phyloP scores from a whole-genome alignment of 164 flowering plant genomes.

The Tinospora cordifolia region DNA sequence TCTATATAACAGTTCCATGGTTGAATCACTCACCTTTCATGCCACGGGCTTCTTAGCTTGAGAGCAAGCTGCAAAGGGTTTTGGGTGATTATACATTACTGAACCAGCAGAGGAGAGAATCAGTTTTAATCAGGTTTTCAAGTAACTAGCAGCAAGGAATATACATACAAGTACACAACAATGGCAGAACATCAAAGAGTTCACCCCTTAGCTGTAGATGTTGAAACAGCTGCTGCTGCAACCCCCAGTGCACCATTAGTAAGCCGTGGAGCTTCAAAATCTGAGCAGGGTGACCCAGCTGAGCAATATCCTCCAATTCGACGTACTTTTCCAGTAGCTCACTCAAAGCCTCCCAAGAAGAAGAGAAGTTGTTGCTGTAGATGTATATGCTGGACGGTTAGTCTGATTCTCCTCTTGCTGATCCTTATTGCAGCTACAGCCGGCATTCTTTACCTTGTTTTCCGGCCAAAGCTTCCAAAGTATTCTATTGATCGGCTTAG shows the following conservation, averaged over 20 bases:
- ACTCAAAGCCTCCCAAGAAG: slow-evolving; percentile 37
- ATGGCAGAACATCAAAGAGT: slow-evolving; percentile 30
- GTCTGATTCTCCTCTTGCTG: slow-evolving; percentile 36
- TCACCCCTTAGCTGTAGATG: slow-evolving; percentile 55
- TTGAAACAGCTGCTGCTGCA: slow-evolving; percentile 32
- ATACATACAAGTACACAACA: no score
- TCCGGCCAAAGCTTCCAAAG: slow-evolving; percentile 66
- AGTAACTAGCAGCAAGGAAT: background rate
- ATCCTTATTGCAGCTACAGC: slow-evolving; percentile 32
- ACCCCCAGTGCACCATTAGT: slow-evolving; percentile 42
- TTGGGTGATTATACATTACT: no score
- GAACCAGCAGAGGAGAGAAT: no score
- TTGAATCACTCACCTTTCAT: background rate
- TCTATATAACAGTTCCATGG: background rate
- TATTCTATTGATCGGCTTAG: slow-evolving; percentile 52
- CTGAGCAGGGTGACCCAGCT: slow-evolving; percentile 35
- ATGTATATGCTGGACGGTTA: slow-evolving; percentile 55
- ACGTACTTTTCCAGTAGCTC: slow-evolving; percentile 22
- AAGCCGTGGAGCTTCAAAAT: slow-evolving; percentile 27
- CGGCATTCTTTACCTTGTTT: slow-evolving; percentile 51
- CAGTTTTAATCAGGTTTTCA: background rate
- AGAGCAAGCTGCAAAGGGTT: no score
- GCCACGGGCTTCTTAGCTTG: no score
- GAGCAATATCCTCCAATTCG: slow-evolving; percentile 9
- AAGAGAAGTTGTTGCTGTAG: slow-evolving; percentile 45